A percentile compares a stretch with the other conserved stretches of the same genome.
Conservation (phyloP, 164 flowering plant species). For the Magnolia kwangsiensis region DNA sequence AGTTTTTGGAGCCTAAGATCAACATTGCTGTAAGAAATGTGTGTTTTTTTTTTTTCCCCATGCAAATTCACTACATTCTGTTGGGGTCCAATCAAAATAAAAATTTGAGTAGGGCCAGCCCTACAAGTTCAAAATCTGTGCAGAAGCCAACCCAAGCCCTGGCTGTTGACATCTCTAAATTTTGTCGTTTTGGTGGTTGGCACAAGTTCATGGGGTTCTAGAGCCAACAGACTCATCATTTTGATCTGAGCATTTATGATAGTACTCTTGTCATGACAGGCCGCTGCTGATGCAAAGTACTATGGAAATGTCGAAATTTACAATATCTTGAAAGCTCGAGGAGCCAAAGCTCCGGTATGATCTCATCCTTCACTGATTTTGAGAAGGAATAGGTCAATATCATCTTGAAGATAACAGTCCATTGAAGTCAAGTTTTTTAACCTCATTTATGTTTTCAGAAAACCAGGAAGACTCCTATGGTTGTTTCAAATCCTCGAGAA, state of each 20-base stretch:
- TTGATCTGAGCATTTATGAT: not conserved
- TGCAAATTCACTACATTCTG: not conserved
- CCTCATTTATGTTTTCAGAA: conserved; percentile 43
- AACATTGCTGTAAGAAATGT: no score
- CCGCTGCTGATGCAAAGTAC: conserved; percentile 95
- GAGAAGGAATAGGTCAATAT: not conserved
- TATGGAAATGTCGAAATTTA: conserved; percentile 83
- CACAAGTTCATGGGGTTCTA: not conserved
- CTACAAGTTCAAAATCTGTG: not conserved
- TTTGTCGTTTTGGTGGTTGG: not conserved
- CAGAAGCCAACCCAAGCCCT: not conserved
- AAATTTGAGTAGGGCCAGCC: not conserved
- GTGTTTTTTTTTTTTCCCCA: not conserved
- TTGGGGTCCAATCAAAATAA: not conserved
- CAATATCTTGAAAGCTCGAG: conserved; percentile 81
- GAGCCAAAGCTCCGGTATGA: conserved; percentile 82
- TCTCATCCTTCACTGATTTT: not conserved
- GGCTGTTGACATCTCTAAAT: not conserved
- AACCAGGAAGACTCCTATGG: conserved; percentile 87
- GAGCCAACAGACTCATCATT: not conserved
- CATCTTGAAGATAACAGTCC: not conserved
- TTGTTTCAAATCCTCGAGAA: conserved; percentile 84
- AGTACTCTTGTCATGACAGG: conserved; percentile 42
- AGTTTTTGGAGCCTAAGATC: no score
- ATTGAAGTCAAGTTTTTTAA: not conserved